Conservation (phyloP, 257 asterid genomes). For the Capsicum rhomboideum region DNA sequence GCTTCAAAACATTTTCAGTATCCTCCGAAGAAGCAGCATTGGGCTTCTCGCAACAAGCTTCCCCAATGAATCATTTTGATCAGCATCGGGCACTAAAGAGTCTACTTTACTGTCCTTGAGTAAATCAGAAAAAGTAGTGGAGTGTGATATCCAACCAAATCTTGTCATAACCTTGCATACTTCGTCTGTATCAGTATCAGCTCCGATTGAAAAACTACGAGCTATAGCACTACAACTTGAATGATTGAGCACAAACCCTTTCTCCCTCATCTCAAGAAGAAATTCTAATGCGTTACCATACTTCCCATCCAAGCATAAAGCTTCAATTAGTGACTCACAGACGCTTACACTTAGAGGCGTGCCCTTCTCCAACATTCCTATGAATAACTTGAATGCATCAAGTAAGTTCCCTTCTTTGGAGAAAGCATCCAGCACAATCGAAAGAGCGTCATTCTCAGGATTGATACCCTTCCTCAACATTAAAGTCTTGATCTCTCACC, state of each 20-base stretch:
- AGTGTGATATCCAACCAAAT: constrained; percentile 7
- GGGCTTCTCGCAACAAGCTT: neutral
- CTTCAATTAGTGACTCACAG: no score
- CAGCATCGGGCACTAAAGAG: neutral
- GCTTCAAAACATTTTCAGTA: neutral
- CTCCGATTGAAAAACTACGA: neutral
- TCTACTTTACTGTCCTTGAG: neutral
- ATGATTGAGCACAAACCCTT: no score
- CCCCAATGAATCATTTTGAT: neutral
- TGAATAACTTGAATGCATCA: neutral
- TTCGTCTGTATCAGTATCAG: neutral
- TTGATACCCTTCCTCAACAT: neutral
- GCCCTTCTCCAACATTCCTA: neutral
- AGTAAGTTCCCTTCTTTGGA: constrained; percentile 10
- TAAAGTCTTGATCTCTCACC: neutral
- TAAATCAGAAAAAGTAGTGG: neutral
- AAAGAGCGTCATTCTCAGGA: neutral
- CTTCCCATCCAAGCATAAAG: no score
- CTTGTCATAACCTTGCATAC: neutral
- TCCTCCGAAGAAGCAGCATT: neutral
- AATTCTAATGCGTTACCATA: no score
- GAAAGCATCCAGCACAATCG: constrained; percentile 1
- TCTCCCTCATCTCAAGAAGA: no score
- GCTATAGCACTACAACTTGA: neutral
- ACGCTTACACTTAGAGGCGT: neutral